Evolutionary conservation across 1,284 basidiomycete genomes (phyloP).

Genomic region (Xerocomus nothofagi): DNA sequence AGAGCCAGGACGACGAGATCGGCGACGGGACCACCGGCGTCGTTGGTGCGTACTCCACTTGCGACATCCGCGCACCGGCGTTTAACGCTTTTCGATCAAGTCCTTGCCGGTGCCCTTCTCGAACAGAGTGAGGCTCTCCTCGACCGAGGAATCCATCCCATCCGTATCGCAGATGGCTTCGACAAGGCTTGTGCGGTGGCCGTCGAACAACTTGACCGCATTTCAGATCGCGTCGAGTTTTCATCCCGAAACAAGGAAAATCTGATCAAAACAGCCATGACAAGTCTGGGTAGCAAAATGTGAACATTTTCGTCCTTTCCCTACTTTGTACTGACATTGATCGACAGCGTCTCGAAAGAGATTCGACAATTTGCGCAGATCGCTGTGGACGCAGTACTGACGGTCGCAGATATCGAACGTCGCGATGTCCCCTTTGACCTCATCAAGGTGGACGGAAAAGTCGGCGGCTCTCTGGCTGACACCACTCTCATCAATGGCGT

Average conservation of each 20-base stretch:
- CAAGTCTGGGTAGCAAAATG: slow-evolving; percentile 97
- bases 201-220: slow-evolving; percentile 86
- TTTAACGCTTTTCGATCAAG: slow-evolving; percentile 43
- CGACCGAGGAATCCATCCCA: slow-evolving; percentile 96
- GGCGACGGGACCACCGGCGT: slow-evolving; percentile 99
- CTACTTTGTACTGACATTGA: slow-evolving; percentile 9
- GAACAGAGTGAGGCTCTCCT: slow-evolving; percentile 90
- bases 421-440: slow-evolving; percentile 97
- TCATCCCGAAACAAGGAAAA: slow-evolving; percentile 82
- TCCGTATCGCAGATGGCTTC: slow-evolving; percentile 97
- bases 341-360: slow-evolving; percentile 89
- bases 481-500: slow-evolving; percentile 93
- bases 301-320: slow-evolving; percentile 33
- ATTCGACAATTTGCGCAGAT: slow-evolving; percentile 95
- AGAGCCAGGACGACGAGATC: slow-evolving; percentile 99
- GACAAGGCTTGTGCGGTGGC: slow-evolving; percentile 92
- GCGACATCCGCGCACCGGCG: background rate
- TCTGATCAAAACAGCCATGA: slow-evolving; percentile 93
- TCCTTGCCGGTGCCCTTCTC: slow-evolving; percentile 93
- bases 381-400: slow-evolving; percentile 94
- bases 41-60: slow-evolving; percentile 70
- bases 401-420: slow-evolving; percentile 93
- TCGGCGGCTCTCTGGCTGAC: slow-evolving; percentile 95
- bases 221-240: slow-evolving; percentile 91
- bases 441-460: slow-evolving; percentile 99